Percentiles rank a stretch among this genome's conserved stretches.
These are phyloP conservation scores for Lophiotrema nucula DNA, from an alignment of 495 filamentous ascomycete genomes.

Conservation along the genomic window DNA sequence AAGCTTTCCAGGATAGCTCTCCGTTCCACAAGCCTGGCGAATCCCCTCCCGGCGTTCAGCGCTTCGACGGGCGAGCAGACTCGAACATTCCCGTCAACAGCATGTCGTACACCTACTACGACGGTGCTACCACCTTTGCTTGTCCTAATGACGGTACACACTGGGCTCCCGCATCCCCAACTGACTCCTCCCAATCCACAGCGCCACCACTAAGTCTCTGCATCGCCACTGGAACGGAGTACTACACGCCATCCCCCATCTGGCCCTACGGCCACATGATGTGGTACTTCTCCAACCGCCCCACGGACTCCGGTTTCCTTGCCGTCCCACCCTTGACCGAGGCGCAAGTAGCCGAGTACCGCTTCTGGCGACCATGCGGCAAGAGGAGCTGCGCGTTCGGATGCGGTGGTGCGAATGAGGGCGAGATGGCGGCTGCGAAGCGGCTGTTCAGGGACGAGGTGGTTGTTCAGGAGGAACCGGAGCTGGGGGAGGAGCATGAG, in stretches of 20 bases:
- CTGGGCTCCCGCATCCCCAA: neutral
- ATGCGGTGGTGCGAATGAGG: constrained; percentile 10
- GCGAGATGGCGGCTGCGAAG: constrained; percentile 18
- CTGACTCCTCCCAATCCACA: neutral
- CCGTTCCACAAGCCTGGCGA: neutral
- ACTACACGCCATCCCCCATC: neutral
- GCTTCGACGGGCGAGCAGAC: neutral
- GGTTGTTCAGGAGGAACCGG: constrained; percentile 12
- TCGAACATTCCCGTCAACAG: neutral
- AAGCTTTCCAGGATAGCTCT: constrained; percentile 7
- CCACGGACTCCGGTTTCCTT: constrained; percentile 11
- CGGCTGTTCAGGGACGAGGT: constrained; percentile 20
- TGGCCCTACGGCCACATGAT: constrained; percentile 20
- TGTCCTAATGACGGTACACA: neutral
- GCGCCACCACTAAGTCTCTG: neutral
- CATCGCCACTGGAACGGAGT: constrained; percentile 13
- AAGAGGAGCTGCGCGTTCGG: constrained; percentile 28
- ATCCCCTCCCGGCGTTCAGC: neutral
- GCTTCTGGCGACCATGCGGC: constrained; percentile 31
- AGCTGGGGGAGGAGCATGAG: neutral
- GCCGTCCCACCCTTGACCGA: constrained; percentile 23
- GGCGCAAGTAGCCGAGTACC: constrained; percentile 31
- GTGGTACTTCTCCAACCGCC: constrained; percentile 14
- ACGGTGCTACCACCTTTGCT: neutral
- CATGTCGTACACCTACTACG: no score